Evolutionary conservation across 345 rosid genomes (phyloP).

Genomic region (Lagerstroemia speciosa): DNA sequence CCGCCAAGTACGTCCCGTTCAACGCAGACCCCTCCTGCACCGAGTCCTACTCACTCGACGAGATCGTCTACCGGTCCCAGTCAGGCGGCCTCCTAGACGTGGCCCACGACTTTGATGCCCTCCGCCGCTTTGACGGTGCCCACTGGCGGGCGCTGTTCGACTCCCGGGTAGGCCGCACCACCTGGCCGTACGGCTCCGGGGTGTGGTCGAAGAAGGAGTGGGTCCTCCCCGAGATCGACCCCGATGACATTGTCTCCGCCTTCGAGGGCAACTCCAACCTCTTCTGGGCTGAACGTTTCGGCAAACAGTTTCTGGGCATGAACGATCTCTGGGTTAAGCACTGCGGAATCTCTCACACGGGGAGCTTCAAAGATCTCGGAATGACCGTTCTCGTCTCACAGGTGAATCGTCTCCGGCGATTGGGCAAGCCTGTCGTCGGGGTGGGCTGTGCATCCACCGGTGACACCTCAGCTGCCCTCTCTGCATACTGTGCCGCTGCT

Average conservation of each 20-base stretch:
- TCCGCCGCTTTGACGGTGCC: conserved; percentile 60
- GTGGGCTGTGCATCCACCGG: conserved; percentile 96
- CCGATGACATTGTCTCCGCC: conserved; percentile 78
- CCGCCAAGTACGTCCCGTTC: conserved; percentile 58
- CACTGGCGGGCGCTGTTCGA: conserved; percentile 75
- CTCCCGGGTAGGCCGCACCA: conserved; percentile 76
- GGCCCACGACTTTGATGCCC: conserved; percentile 67
- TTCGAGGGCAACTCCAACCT: conserved; percentile 88
- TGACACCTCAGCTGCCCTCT: conserved; percentile 81
- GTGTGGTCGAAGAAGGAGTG: conserved; percentile 96
- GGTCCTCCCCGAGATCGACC: conserved; percentile 79
- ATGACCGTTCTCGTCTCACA: conserved; percentile 95
- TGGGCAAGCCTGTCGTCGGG: conserved; percentile 67
- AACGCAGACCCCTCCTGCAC: conserved; percentile 27
- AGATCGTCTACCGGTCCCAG: conserved; percentile 79
- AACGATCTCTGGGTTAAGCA: conserved; percentile 90
- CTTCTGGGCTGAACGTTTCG: conserved; percentile 92
- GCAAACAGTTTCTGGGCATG: conserved; percentile 69
- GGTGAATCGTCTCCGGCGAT: conserved; percentile 66
- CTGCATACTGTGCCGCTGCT: conserved; percentile 82
- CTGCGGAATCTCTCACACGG: conserved; percentile 89
- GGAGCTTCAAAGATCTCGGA: conserved; percentile 87
- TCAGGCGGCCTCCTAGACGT: conserved; percentile 82
- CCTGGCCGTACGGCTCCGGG: conserved; percentile 88
- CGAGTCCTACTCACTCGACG: conserved; percentile 77